phyloP scores from a whole-genome alignment of 176 grass and related monocot genomes.

The Luzula sylvatica region DNA sequence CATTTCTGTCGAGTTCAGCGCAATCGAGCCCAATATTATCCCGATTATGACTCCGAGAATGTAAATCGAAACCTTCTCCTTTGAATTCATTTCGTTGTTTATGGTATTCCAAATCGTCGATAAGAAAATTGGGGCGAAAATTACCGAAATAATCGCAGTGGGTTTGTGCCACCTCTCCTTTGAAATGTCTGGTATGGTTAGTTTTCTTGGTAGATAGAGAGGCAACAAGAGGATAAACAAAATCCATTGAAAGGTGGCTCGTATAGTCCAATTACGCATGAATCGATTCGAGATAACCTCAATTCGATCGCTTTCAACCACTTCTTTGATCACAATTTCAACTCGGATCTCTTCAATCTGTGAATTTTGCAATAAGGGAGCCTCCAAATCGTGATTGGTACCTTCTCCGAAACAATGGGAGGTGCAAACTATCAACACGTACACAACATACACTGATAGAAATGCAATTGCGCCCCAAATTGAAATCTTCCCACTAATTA shows the following conservation, averaged over 20 bases:
- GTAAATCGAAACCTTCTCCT: slow-evolving; percentile 6
- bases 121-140: slow-evolving; percentile 46
- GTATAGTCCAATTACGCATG: not conserved
- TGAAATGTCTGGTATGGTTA: slow-evolving; percentile 79
- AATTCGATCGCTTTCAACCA: not conserved
- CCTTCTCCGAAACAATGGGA: slow-evolving; percentile 46
- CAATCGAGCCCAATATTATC: slow-evolving; percentile 8
- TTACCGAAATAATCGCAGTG: slow-evolving; percentile 38
- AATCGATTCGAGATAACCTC: slow-evolving; percentile 25
- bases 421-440: slow-evolving; percentile 67
- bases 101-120: slow-evolving; percentile 37
- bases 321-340: slow-evolving; percentile 19
- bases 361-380: slow-evolving; percentile 23
- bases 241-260: slow-evolving; percentile 7
- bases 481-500: slow-evolving; percentile 36
- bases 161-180: slow-evolving; percentile 37
- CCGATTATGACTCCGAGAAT: slow-evolving; percentile 18
- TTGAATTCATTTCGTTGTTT: slow-evolving; percentile 2
- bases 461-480: slow-evolving; percentile 64
- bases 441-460: slow-evolving; percentile 50
- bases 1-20: slow-evolving; percentile 21
- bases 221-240: slow-evolving; percentile 36
- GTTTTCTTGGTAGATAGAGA: slow-evolving; percentile 61
- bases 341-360: slow-evolving; percentile 13
- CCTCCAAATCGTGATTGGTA: slow-evolving; percentile 16